Conservation (phyloP, 1,284 basidiomycete species). For the Phylloboletellus chloephorus region DNA sequence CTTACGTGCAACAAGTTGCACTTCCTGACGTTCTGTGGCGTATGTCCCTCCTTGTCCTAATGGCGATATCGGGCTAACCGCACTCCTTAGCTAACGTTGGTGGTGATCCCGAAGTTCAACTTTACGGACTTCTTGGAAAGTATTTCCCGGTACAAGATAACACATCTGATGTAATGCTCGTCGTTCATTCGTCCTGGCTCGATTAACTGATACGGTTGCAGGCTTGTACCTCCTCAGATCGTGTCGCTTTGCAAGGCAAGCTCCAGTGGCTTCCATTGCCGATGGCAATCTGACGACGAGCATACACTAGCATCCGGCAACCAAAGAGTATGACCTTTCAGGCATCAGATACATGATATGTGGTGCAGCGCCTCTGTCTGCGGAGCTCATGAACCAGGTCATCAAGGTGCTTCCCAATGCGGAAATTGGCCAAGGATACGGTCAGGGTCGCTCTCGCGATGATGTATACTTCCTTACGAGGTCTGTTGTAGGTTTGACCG, state of each 20-base stretch:
- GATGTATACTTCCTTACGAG: not conserved
- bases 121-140: constrained; percentile 63
- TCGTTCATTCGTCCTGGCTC: not conserved
- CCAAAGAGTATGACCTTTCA: constrained; percentile 62
- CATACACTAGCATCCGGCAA: constrained; percentile 51
- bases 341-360: constrained; percentile 55
- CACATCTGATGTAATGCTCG: constrained; percentile 50
- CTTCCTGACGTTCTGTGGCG: constrained; percentile 49
- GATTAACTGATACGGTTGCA: constrained; percentile 23
- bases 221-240: constrained; percentile 66
- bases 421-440: constrained; percentile 64
- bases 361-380: constrained; percentile 71
- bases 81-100: constrained; percentile 47
- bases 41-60: constrained; percentile 28
- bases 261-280: not conserved
- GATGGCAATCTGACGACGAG: constrained; percentile 3
- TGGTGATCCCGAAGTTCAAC: constrained; percentile 69
- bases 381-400: constrained; percentile 56
- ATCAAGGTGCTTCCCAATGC: constrained; percentile 52
- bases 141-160: constrained; percentile 62
- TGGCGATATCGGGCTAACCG: constrained; percentile 1
- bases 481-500: constrained; percentile 41
- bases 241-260: constrained; percentile 66
- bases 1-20: constrained; percentile 42
- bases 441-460: constrained; percentile 26